A percentile compares a stretch with the other conserved stretches of the same genome.
These are phyloP conservation scores for Cocos nucifera DNA, from an alignment of 176 grass and related monocot genomes.

Conservation along the genomic window DNA sequence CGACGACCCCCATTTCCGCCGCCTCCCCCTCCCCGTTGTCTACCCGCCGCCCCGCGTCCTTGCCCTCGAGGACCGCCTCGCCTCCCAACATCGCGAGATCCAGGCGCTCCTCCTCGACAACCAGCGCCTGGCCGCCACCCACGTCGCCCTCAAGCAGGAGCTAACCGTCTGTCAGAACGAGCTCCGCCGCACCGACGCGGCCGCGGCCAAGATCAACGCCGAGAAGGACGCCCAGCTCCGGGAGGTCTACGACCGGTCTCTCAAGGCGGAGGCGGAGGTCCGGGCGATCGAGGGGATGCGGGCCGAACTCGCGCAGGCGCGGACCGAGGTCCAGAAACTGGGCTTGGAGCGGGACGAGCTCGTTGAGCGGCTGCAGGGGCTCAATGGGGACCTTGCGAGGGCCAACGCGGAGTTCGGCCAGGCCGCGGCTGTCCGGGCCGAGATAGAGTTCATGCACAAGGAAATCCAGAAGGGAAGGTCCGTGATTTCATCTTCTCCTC, in stretches of 20 bases:
- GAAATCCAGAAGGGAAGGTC: slow-evolving; percentile 97
- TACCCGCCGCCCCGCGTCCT: slow-evolving; percentile 10
- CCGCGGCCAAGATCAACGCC: slow-evolving; percentile 27
- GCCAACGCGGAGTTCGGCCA: slow-evolving; percentile 32
- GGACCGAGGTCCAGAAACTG: slow-evolving; percentile 47
- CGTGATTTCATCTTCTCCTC: not conserved
- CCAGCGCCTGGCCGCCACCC: slow-evolving; percentile 81
- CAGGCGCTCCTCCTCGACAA: slow-evolving; percentile 75
- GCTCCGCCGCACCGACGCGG: slow-evolving; percentile 39
- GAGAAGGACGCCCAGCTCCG: slow-evolving; percentile 42
- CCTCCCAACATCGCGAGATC: slow-evolving; percentile 44
- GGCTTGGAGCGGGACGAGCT: slow-evolving; percentile 34
- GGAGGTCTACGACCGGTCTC: slow-evolving; percentile 32
- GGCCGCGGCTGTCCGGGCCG: slow-evolving; percentile 20
- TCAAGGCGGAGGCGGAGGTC: slow-evolving; percentile 54
- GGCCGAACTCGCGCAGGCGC: slow-evolving; percentile 39
- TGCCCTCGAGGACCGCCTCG: slow-evolving; percentile 55
- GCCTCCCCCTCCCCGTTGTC: slow-evolving; percentile 2
- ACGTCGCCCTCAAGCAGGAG: slow-evolving; percentile 84
- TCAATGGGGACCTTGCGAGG: slow-evolving; percentile 33
- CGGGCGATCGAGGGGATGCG: slow-evolving; percentile 30
- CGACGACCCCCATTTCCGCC: slow-evolving; percentile 11
- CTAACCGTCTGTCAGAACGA: slow-evolving; percentile 61
- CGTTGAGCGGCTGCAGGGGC: slow-evolving; percentile 29
- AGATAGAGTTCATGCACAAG: slow-evolving; percentile 74